These are phyloP conservation scores for Clavispora phyllophila DNA, from an alignment of 805 yeast species.

Conservation along the genomic window DNA sequence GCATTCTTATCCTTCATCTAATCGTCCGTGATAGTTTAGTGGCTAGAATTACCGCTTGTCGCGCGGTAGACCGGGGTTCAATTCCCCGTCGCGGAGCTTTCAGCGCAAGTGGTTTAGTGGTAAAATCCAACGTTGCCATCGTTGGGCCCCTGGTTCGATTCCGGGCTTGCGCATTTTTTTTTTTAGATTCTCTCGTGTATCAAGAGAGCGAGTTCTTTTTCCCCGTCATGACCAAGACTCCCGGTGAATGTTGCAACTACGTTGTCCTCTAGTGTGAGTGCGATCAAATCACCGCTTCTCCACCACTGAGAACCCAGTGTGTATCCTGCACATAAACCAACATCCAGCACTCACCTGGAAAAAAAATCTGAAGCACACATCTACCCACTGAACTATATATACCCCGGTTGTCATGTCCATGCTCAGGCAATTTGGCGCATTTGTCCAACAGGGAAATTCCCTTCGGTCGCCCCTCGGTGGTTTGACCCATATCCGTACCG, in stretches of 20 bases:
- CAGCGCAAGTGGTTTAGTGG: constrained; percentile 21
- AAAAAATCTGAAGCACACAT: constrained; percentile 1
- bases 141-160: constrained; percentile 22
- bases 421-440: constrained; percentile 7
- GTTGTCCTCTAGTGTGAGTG: too few relatives aligned
- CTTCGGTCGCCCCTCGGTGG: constrained; percentile 7
- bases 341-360: neutral
- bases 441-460: constrained; percentile 10
- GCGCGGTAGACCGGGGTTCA: constrained; percentile 21
- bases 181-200: too few relatives aligned
- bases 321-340: too few relatives aligned
- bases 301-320: too few relatives aligned
- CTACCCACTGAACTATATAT: neutral
- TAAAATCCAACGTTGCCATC: constrained; percentile 21
- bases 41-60: constrained; percentile 21
- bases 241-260: too few relatives aligned
- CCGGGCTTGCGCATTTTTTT: constrained; percentile 20
- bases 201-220: too few relatives aligned
- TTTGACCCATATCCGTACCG: constrained; percentile 61
- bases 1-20: neutral
- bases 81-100: constrained; percentile 19
- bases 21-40: constrained; percentile 18
- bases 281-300: too few relatives aligned
- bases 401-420: constrained; percentile 7
- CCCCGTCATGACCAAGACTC: too few relatives aligned